Percentiles rank a stretch among this genome's conserved stretches.
phyloP scores from a whole-genome alignment of 805 yeast species.

The Candida railenensis region DNA sequence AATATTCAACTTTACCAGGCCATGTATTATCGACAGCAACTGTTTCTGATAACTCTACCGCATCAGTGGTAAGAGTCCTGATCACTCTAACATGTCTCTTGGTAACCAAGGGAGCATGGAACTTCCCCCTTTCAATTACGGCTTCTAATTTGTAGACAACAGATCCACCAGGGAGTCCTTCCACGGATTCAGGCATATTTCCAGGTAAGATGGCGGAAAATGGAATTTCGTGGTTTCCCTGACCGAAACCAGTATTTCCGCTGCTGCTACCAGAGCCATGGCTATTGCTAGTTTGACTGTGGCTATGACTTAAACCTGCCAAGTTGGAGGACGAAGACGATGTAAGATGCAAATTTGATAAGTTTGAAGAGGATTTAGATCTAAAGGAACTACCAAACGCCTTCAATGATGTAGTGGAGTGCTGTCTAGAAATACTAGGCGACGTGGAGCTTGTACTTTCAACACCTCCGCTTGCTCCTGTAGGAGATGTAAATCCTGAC shows the following conservation, averaged over 20 bases:
- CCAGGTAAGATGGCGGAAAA: constrained; percentile 87
- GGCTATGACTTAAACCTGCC: constrained; percentile 5
- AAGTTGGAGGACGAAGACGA: constrained; percentile 16
- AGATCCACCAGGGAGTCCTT: constrained; percentile 82
- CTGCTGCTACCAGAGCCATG: constrained; percentile 7
- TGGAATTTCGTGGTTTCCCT: constrained; percentile 89
- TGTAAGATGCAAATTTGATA: constrained; percentile 4
- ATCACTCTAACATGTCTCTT: constrained; percentile 77
- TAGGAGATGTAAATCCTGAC: constrained; percentile 18
- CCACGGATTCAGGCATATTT: constrained; percentile 79
- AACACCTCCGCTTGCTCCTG: constrained; percentile 3
- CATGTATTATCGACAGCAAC: constrained; percentile 92
- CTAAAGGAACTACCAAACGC: constrained; percentile 29
- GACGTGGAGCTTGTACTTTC: constrained; percentile 17
- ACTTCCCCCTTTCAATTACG: constrained; percentile 77
- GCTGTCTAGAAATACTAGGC: constrained; percentile 35
- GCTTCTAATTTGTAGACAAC: constrained; percentile 75
- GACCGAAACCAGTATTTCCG: constrained; percentile 52
- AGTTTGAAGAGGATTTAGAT: constrained; percentile 31
- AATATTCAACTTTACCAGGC: constrained; percentile 92
- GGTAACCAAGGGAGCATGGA: constrained; percentile 60
- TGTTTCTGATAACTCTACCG: constrained; percentile 85
- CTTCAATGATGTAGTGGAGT: constrained; percentile 45
- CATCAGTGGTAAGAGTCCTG: constrained; percentile 84
- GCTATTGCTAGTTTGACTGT: constrained; percentile 6